Evolutionary conservation across 1,139 yeast genomes (phyloP), one percentile per base, ranked within the genome.

Genomic region (Blastobotrys aristatus): DNA sequence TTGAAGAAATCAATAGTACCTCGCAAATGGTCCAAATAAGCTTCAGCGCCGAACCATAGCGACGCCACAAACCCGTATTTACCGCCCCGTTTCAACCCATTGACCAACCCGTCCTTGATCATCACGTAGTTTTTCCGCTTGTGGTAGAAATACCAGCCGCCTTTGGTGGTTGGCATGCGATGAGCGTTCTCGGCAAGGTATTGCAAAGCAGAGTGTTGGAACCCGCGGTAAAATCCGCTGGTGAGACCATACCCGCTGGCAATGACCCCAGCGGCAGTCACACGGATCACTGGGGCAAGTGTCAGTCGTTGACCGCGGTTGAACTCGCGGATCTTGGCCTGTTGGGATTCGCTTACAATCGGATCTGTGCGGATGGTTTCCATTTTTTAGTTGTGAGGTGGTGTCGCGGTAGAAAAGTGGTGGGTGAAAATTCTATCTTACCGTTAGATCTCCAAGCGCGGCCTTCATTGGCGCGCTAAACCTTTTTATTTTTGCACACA

Each of bases 91-190:
- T 61, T 64, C 22, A 74, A 52, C 0, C 82, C 85, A 13, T 59
- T 53, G 14, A 66, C 67, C 53, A 77, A 64, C 0, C 85, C 87
- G 22, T 69, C 70, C 47, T 77, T 71, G 36, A 84, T 66, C 68
- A 87, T 80, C 38, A 83, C 84, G 63, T 85, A 85, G 64, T 85
- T 84, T 68, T 86, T 87, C 55, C 88, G 76, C 65, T 85, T 87
- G 65, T 87, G 95, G 66, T 88, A 87, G 62, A 84, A 84, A 62
- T 84, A 88, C 96, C 96, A 87, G 0, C 92, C 94, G 30, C 89
- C 92, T 47, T 81, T 84, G 0, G 84, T 81, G 20, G 69, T 72
- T 3, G 96, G 96, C 52, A 88, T 69, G 41, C 96, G 66, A 60
- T 87, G 96, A 11, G 94, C 85, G 59, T 87, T 87, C 55, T 85